These are phyloP conservation scores for Trichoderma sp. DNA, from an alignment of 2,329 filamentous ascomycete species.

Conservation along the genomic window DNA sequence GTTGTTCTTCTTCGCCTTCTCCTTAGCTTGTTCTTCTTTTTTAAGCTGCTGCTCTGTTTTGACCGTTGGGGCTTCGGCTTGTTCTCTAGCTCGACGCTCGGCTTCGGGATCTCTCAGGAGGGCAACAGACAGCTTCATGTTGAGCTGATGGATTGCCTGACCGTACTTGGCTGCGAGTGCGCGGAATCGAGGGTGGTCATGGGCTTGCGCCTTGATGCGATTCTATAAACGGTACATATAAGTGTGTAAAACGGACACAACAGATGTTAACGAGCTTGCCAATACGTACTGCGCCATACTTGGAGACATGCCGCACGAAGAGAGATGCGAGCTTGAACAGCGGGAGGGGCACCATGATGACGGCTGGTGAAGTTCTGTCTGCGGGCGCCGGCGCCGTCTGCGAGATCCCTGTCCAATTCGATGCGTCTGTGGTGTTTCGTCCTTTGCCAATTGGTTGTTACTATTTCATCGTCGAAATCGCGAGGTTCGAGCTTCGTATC, in stretches of 20 bases:
- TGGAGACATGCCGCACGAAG: constrained; percentile 67
- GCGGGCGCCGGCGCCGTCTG: constrained; percentile 4
- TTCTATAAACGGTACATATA: constrained; percentile 52
- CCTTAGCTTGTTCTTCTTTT: constrained; percentile 55
- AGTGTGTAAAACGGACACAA: neutral
- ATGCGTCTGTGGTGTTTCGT: neutral
- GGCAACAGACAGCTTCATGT: constrained; percentile 67
- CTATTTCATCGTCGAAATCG: neutral
- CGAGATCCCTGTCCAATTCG: constrained; percentile 11
- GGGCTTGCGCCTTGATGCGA: constrained; percentile 67
- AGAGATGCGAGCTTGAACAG: constrained; percentile 69
- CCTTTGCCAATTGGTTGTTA: neutral
- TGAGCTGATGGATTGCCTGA: constrained; percentile 67
- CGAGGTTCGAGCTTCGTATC: constrained; percentile 10
- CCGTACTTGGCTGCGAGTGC: constrained; percentile 64
- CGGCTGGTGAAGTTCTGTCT: neutral
- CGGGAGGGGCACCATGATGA: constrained; percentile 64
- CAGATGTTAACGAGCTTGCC: neutral
- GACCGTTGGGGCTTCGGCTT: constrained; percentile 65
- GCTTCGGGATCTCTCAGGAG: constrained; percentile 61
- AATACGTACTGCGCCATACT: constrained; percentile 67
- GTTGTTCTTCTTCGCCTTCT: constrained; percentile 45
- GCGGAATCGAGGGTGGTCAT: constrained; percentile 66
- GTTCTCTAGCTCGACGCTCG: constrained; percentile 63
- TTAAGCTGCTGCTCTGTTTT: constrained; percentile 65